phyloP scores from a whole-genome alignment of 108 stramenopile species.

The Cyclostephanos invisitatus region DNA sequence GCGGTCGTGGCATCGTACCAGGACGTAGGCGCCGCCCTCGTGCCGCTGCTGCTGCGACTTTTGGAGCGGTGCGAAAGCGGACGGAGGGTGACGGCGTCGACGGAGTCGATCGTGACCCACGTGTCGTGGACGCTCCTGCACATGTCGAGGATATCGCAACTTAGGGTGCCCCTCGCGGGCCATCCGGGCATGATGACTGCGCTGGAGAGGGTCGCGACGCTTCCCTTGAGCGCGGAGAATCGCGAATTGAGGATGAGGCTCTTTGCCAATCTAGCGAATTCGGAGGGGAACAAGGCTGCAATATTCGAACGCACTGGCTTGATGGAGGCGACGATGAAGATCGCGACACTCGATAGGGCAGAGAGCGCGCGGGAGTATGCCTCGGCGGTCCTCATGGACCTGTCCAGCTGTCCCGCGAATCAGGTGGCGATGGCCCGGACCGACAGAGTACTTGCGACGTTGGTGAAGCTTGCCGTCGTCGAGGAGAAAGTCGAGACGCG shows the following conservation, averaged over 20 bases:
- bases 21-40: slow-evolving; percentile 56
- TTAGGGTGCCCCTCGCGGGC: slow-evolving; percentile 54
- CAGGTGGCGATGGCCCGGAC: slow-evolving; percentile 76
- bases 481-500: slow-evolving; percentile 63
- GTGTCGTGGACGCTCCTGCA: slow-evolving; percentile 66
- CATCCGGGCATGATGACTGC: slow-evolving; percentile 65
- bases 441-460: slow-evolving; percentile 71
- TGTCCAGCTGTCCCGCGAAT: slow-evolving; percentile 68
- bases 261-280: slow-evolving; percentile 76
- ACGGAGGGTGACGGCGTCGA: slow-evolving; percentile 33
- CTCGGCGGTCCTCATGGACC: slow-evolving; percentile 76
- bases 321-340: slow-evolving; percentile 60
- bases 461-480: slow-evolving; percentile 75
- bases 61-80: slow-evolving; percentile 65
- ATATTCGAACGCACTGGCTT: slow-evolving; percentile 57
- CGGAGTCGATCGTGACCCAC: slow-evolving; percentile 62
- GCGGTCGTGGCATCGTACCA: slow-evolving; percentile 63
- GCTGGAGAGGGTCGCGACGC: slow-evolving; percentile 52
- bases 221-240: slow-evolving; percentile 58
- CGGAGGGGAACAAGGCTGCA: slow-evolving; percentile 71
- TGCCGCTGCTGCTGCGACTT: slow-evolving; percentile 60
- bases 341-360: slow-evolving; percentile 66
- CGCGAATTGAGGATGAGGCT: slow-evolving; percentile 65
- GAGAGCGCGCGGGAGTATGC: slow-evolving; percentile 74
- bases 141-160: slow-evolving; percentile 63